Evolutionary conservation across 106 monocot genomes (phyloP), one percentile per base, ranked within the genome.

Genomic region (Dendrobium huoshanense): DNA sequence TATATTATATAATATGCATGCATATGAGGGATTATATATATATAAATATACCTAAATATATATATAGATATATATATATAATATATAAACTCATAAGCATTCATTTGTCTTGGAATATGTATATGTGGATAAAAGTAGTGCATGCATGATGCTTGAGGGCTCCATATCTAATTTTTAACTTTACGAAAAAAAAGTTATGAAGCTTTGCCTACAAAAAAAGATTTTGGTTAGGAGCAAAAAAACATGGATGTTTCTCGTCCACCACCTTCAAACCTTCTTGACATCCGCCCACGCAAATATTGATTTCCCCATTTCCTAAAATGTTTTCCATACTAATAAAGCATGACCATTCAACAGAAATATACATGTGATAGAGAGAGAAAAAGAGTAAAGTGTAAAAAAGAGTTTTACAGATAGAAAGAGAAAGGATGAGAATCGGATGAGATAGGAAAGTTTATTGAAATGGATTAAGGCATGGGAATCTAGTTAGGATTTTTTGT

Each of bases 171-270:
- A 37, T 37, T 37, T 3, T 37, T 37, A 37, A 37, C 37, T 37
- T 37, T 37, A 37, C 37, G 37, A 37, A 37, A 51, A 51, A 51
- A 51, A 16, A n/a, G n/a, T n/a, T 15, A 51, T 51, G 51, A 51
- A 51, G 13, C 13, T 13, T 51, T 51, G 51, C 51, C 17, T 51
- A 15, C 51, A n/a, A 3, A 51, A 51, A 51, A 51, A 51, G 51
- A 80, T 88, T 82, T 80, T 88, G 88, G 79, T 77, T 10, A 79
- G 77, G 73, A 75, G 81, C 84, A 82, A 84, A n/a, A 82, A 84
- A 85, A 85, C 85, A 88, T 77, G 82, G 79, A 61, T 88, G 85
- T 88, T 72, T 82, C 75, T 85, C 76, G 85, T 85, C 47, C 73
- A 82, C 81, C 73, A 67, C 59, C 51, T 51, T 51, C 51, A 51